Evolutionary conservation across 2,329 filamentous ascomycete genomes (phyloP).

Genomic region (Plenodomus tracheiphilus): DNA sequence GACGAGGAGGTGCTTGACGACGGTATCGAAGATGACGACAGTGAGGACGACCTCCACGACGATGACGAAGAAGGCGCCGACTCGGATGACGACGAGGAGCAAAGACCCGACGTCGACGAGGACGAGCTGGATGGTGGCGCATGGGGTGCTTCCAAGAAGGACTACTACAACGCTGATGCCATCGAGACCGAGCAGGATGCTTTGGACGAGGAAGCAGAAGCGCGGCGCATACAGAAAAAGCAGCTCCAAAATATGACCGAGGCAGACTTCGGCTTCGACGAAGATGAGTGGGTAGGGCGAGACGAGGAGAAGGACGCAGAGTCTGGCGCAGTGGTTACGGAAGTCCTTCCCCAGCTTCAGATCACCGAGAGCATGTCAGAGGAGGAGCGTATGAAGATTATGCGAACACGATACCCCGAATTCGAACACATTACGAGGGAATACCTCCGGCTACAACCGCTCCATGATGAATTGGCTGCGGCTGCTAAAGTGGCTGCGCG

Average conservation of each 20-base stretch:
- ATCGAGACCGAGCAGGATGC: constrained; percentile 74
- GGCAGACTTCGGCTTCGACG: constrained; percentile 91
- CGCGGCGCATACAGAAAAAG: constrained; percentile 85
- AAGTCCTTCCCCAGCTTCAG: constrained; percentile 82
- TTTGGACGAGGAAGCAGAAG: constrained; percentile 89
- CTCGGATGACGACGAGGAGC: constrained; percentile 35
- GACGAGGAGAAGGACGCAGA: constrained; percentile 53
- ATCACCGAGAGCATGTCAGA: constrained; percentile 77
- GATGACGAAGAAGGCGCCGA: constrained; percentile 44
- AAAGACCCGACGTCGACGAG: constrained; percentile 50
- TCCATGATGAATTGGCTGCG: constrained; percentile 62
- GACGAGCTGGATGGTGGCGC: constrained; percentile 66
- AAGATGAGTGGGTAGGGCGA: constrained; percentile 75
- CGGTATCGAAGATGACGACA: constrained; percentile 45
- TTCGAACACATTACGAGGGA: constrained; percentile 86
- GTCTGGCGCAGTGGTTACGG: constrained; percentile 67
- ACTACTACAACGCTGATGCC: constrained; percentile 89
- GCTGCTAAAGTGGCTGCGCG: constrained; percentile 62
- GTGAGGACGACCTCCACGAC: constrained; percentile 47
- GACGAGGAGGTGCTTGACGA: constrained; percentile 65
- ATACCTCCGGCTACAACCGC: constrained; percentile 68
- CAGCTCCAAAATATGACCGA: constrained; percentile 87
- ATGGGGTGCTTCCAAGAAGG: constrained; percentile 86
- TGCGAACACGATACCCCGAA: constrained; percentile 85
- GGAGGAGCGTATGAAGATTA: constrained; percentile 73